Percentiles rank a stretch among this genome's conserved stretches.
Conservation (phyloP, 257 asterid genomes). For the Cruciata laevipes region DNA sequence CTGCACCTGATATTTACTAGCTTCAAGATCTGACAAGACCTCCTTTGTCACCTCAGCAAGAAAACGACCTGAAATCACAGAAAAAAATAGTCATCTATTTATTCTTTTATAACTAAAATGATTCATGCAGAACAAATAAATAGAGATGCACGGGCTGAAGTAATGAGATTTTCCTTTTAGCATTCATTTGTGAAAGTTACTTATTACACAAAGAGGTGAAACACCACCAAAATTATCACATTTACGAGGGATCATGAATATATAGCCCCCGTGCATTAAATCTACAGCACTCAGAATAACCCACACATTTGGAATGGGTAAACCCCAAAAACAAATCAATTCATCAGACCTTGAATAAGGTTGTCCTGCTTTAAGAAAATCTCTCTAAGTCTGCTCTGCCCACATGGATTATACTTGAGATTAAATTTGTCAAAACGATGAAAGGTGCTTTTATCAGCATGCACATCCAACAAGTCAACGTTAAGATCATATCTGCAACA, state of each 20-base stretch:
- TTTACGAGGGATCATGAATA: neutral
- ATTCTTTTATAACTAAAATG: neutral
- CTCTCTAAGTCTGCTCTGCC: constrained; percentile 90
- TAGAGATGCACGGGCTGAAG: neutral
- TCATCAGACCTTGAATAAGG: constrained; percentile 72
- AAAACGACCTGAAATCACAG: constrained; percentile 61
- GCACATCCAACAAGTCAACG: constrained; percentile 86
- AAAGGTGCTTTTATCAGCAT: constrained; percentile 94
- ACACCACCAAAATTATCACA: neutral
- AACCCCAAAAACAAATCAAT: neutral
- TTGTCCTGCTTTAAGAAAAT: constrained; percentile 90
- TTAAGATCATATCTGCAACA: constrained; percentile 76
- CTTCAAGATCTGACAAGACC: constrained; percentile 77
- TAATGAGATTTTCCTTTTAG: neutral
- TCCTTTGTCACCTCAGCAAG: constrained; percentile 85
- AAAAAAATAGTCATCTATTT: neutral
- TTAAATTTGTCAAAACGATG: constrained; percentile 95
- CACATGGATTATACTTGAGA: constrained; percentile 94
- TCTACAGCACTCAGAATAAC: neutral
- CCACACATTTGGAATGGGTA: neutral
- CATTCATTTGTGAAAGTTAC: neutral
- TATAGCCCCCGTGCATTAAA: neutral
- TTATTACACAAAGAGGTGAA: neutral
- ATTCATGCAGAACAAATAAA: neutral
- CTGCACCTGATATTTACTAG: constrained; percentile 81